These are phyloP conservation scores for Penicillium sp. DNA, from an alignment of 2,329 filamentous ascomycete genomes.

Conservation along the genomic window DNA sequence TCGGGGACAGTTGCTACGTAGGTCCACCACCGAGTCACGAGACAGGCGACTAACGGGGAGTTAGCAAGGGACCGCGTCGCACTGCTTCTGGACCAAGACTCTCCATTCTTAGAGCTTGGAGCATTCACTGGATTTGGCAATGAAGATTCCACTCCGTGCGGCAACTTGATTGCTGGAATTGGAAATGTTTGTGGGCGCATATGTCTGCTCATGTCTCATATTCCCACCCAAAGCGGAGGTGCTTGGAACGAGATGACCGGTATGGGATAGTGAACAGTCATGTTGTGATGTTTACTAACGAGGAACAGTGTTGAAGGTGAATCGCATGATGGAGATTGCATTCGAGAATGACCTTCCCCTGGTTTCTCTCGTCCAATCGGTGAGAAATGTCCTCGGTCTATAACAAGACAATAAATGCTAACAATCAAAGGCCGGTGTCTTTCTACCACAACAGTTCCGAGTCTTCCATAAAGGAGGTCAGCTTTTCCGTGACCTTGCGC, in stretches of 20 bases:
- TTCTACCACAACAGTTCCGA: conserved; percentile 47
- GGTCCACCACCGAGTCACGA: background rate
- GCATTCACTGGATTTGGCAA: conserved; percentile 40
- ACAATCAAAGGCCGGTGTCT: conserved; percentile 37
- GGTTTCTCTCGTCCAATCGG: conserved; percentile 44
- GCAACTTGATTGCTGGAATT: conserved; percentile 42
- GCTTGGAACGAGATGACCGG: conserved; percentile 48
- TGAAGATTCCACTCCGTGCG: conserved; percentile 38
- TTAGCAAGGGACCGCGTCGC: conserved; percentile 42
- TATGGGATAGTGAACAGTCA: background rate
- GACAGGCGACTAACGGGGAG: background rate
- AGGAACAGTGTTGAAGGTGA: conserved; percentile 32
- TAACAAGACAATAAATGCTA: background rate
- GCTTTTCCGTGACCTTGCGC: conserved; percentile 45
- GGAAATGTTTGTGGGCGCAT: conserved; percentile 36
- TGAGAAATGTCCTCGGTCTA: background rate
- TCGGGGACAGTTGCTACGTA: conserved; percentile 33
- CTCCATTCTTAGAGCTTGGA: conserved; percentile 44
- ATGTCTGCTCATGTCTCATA: conserved; percentile 45
- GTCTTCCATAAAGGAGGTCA: conserved; percentile 49
- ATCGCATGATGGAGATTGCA: conserved; percentile 41
- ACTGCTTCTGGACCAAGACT: conserved; percentile 40
- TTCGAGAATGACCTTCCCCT: conserved; percentile 45
- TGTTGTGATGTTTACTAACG: background rate
- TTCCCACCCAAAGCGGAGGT: conserved; percentile 46